Percentiles rank a stretch among this genome's conserved stretches.
phyloP scores from a whole-genome alignment of 2,329 filamentous ascomycete species.

The Paecilomyces formosus region DNA sequence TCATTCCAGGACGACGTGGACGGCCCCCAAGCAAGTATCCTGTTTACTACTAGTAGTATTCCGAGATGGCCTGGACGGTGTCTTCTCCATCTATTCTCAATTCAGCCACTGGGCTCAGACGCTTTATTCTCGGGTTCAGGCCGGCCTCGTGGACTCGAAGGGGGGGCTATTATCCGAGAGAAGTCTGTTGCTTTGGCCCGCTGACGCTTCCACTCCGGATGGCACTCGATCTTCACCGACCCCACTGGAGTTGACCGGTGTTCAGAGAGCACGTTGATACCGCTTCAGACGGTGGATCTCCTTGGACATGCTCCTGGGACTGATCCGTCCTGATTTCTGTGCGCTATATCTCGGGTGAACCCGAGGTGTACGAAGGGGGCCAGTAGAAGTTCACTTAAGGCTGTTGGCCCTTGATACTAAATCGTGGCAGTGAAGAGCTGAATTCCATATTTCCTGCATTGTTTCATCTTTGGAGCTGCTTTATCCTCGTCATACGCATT shows the following conservation, averaged over 20 bases:
- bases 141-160: neutral
- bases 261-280: neutral
- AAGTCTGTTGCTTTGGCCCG: neutral
- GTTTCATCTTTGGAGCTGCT: neutral
- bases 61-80: neutral
- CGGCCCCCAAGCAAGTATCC: neutral
- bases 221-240: neutral
- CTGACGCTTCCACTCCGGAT: neutral
- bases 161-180: neutral
- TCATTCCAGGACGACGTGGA: neutral
- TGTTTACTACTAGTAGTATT: neutral
- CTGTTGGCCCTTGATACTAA: neutral
- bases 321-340: neutral
- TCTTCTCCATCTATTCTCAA: neutral
- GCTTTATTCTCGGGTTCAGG: neutral
- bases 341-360: neutral
- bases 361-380: neutral
- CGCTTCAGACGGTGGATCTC: neutral
- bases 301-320: neutral
- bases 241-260: neutral
- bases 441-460: neutral
- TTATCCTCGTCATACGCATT: neutral
- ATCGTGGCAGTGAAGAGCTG: neutral
- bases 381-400: neutral
- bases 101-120: neutral